Evolutionary conservation across 108 stramenopile genomes (phyloP).

Genomic region (Nitzschia palea): DNA sequence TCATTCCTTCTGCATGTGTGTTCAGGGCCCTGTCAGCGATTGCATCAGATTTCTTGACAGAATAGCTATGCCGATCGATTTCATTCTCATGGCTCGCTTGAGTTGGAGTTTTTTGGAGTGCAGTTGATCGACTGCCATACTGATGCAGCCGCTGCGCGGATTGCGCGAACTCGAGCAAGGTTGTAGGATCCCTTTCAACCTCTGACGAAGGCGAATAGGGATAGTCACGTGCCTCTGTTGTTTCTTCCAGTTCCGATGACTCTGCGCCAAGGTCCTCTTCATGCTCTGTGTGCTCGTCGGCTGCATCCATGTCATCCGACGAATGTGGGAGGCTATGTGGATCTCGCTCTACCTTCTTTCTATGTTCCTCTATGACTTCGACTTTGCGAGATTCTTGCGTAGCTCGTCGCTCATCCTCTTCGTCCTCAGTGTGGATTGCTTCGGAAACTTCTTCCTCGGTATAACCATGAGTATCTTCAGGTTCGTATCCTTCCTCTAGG

Average conservation of each 20-base stretch:
- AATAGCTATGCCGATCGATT: too few species aligned
- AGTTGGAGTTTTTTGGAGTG: background rate
- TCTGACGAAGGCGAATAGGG: background rate
- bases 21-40: too few species aligned
- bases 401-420: slow-evolving; percentile 30
- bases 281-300: slow-evolving; percentile 47
- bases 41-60: too few species aligned
- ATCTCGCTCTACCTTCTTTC: background rate
- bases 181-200: slow-evolving; percentile 3
- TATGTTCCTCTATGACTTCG: background rate
- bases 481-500: slow-evolving; percentile 39
- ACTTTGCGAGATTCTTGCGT: background rate
- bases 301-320: slow-evolving; percentile 43
- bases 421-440: slow-evolving; percentile 44
- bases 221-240: background rate
- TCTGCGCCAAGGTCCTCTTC: slow-evolving; percentile 40
- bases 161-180: slow-evolving; percentile 35
- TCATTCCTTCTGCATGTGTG: too few species aligned
- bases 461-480: slow-evolving; percentile 40
- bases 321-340: slow-evolving; percentile 15
- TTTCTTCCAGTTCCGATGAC: slow-evolving; percentile 41
- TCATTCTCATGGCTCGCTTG: too few species aligned
- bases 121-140: background rate
- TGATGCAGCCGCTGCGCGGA: slow-evolving; percentile 18
- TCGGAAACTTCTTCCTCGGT: slow-evolving; percentile 46